Conservation (phyloP, 2,329 filamentous ascomycete species). For the Ascochyta viciae-villosae region DNA sequence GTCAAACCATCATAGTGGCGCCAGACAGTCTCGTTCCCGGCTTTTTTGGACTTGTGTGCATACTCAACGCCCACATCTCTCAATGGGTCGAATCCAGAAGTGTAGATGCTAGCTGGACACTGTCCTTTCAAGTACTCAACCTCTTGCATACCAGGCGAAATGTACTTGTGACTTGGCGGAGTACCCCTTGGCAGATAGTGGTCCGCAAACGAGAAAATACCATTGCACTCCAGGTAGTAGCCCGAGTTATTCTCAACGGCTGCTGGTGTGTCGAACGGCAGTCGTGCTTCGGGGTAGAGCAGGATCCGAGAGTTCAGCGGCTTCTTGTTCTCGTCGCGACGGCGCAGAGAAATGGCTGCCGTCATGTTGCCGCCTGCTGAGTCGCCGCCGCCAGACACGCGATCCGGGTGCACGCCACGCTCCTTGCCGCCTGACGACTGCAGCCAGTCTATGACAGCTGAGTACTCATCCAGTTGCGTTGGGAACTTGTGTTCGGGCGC, state of each 20-base stretch:
- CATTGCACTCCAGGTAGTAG: conserved; percentile 3
- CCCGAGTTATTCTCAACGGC: neutral
- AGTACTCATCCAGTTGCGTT: conserved; percentile 46
- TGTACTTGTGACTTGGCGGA: neutral
- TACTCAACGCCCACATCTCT: conserved; percentile 2
- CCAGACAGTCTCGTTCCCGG: conserved; percentile 6
- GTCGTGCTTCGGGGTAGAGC: conserved; percentile 45
- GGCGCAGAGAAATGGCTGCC: conserved; percentile 34
- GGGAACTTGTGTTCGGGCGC: conserved; percentile 45
- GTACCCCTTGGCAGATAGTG: neutral
- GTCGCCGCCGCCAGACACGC: conserved; percentile 44
- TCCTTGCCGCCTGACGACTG: conserved; percentile 14
- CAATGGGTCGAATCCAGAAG: conserved; percentile 4
- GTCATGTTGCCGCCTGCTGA: conserved; percentile 50
- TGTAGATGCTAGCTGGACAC: neutral
- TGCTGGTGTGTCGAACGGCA: conserved; percentile 15
- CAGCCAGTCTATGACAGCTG: conserved; percentile 39
- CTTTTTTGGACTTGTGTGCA: conserved; percentile 4
- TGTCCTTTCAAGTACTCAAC: neutral
- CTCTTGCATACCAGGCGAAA: conserved; percentile 2
- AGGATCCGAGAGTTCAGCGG: conserved; percentile 41
- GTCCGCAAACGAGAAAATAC: neutral
- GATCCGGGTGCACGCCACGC: conserved; percentile 32
- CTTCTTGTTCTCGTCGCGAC: conserved; percentile 35
- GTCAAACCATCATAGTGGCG: conserved; percentile 9